phyloP scores from a whole-genome alignment of 2,329 filamentous ascomycete species.

The Catunica adiposa region DNA sequence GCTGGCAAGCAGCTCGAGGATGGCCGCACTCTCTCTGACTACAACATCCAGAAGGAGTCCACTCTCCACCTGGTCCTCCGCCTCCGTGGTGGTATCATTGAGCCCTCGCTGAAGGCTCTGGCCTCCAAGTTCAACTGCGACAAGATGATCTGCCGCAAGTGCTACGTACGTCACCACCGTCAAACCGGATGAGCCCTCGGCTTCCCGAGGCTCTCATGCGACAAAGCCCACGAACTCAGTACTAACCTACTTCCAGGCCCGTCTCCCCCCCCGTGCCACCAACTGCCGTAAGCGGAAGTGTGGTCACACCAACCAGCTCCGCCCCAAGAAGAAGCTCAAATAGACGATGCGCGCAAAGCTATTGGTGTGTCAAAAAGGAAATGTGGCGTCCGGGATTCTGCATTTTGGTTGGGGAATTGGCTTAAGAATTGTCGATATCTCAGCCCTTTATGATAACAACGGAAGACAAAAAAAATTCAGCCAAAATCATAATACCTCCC shows the following conservation, averaged over 20 bases:
- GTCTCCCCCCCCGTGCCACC: slow-evolving; percentile 93
- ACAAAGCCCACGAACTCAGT: background rate
- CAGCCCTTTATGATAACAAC: slow-evolving; percentile 18
- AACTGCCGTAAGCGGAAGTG: slow-evolving; percentile 99
- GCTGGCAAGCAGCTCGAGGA: slow-evolving; percentile 98
- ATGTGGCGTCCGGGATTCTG: slow-evolving; percentile 28
- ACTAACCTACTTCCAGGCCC: slow-evolving; percentile 31
- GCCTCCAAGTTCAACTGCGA: slow-evolving; percentile 99
- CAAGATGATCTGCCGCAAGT: slow-evolving; percentile 99
- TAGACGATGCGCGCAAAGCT: slow-evolving; percentile 24
- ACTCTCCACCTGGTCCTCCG: slow-evolving; percentile 97
- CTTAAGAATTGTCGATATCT: slow-evolving; percentile 13
- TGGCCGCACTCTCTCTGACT: slow-evolving; percentile 88
- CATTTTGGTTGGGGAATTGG: slow-evolving; percentile 14
- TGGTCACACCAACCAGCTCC: slow-evolving; percentile 99
- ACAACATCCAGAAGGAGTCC: slow-evolving; percentile 99
- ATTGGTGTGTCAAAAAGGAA: slow-evolving; percentile 19
- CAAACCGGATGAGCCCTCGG: background rate
- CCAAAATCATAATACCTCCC: slow-evolving; percentile 4
- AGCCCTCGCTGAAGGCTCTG: slow-evolving; percentile 95
- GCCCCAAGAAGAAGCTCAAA: slow-evolving; percentile 99
- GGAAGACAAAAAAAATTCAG: slow-evolving; percentile 17
- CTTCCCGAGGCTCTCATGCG: background rate
- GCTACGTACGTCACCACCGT: slow-evolving; percentile 60
- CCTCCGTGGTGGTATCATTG: slow-evolving; percentile 97